A percentile compares a stretch with the other conserved stretches of the same genome.
These are phyloP conservation scores for Phaeosphaeriaceae sp. DNA, from an alignment of 2,329 filamentous ascomycete species.

Conservation along the genomic window DNA sequence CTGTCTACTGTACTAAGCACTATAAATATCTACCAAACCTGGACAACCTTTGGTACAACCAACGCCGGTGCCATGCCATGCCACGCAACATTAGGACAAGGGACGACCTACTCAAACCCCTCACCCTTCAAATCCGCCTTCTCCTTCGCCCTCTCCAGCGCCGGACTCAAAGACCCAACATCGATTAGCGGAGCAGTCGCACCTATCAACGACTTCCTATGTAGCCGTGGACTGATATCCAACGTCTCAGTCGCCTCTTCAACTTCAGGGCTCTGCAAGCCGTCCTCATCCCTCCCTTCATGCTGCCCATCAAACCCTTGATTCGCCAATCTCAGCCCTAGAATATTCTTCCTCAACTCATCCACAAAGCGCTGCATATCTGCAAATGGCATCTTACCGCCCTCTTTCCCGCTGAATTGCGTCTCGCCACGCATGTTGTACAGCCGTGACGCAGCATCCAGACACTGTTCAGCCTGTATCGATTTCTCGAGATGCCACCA, in stretches of 20 bases:
- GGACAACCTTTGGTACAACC: too few relatives aligned
- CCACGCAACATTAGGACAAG: not conserved
- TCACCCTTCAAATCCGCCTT: conserved; percentile 33
- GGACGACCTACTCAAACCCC: conserved; percentile 36
- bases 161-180: conserved; percentile 37
- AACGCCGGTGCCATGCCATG: conserved; percentile 9
- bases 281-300: conserved; percentile 21
- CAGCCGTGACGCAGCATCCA: conserved; percentile 69
- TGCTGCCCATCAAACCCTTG: conserved; percentile 51
- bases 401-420: conserved; percentile 5
- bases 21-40: not conserved
- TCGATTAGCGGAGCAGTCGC: conserved; percentile 33
- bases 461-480: conserved; percentile 76
- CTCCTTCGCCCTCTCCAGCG: conserved; percentile 31
- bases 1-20: not conserved
- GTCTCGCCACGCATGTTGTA: conserved; percentile 53
- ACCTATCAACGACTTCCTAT: conserved; percentile 54
- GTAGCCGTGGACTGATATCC: conserved; percentile 42
- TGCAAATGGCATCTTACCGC: conserved; percentile 52
- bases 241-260: conserved; percentile 48
- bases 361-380: conserved; percentile 69
- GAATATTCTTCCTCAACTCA: conserved; percentile 69
- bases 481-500: conserved; percentile 82
- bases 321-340: conserved; percentile 46
- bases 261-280: conserved; percentile 27